Base-by-base conservation (phyloP, 2,329 filamentous ascomycete species). In the Fusarium torreyae region DNA sequence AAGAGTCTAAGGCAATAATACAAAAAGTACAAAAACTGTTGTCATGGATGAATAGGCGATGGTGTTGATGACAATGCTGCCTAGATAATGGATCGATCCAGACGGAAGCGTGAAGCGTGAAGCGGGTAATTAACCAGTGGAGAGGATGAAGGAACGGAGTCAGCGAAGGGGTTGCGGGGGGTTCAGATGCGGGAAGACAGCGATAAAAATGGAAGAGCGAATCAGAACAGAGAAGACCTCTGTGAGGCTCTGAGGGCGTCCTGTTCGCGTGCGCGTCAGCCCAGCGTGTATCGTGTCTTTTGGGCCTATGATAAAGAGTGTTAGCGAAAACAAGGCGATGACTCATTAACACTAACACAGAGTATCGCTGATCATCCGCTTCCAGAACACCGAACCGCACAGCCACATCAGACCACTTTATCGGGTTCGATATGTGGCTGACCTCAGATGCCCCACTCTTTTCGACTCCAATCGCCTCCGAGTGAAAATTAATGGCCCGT, bases 121-220 rank as follows among this genome's bases (percentile, higher is more conserved):
- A 66, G 48, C 57, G 64, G 55, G 64, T 66, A 71, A 64, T 71
- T 53, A 62, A 57, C 53, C 53, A 65, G 68, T 71, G 65, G 68
- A 70, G 63, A 72, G 55, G 58, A 62, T 68, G 68, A 54, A 71
- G 59, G 68, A 70, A 68, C 60, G 64, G 69, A 70, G 71, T 71
- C 61, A 48, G 56, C 50, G 53, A 71, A 69, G 66, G 71, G 61
- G 68, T 48, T 63, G 69, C 62, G 56, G 54, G 71, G 68, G 40
- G 53, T 60, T 44, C 42, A 55, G 36, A 42, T 45, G 28, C 39
- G 56, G 63, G 53, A 57, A 51, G 45, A 51, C 56, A 53, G 64
- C 26, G 38, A 69, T 51, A 31, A 65, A 51, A 63, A 46, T 28
- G 45, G 42, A 60, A 40, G 13, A 49, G 36, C 65, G 63, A 70